Evolutionary conservation across 2,329 filamentous ascomycete species (phyloP).

Genomic region (Stachybotrys chlorohalonatus): DNA sequence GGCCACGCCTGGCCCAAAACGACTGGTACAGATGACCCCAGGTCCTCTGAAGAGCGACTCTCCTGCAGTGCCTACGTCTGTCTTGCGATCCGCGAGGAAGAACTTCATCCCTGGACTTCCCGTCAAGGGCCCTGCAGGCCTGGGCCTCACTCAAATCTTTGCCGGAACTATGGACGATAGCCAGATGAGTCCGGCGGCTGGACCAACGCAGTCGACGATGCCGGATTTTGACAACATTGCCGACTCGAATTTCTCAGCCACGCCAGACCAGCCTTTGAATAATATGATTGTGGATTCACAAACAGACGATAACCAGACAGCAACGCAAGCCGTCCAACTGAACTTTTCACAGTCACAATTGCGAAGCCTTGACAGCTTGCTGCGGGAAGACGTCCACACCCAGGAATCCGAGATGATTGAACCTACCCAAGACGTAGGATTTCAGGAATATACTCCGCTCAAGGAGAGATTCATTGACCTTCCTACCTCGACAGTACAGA

Average conservation of each 20-base stretch:
- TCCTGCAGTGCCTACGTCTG: slow-evolving; percentile 50
- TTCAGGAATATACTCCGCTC: slow-evolving; percentile 64
- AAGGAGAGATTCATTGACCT: slow-evolving; percentile 56
- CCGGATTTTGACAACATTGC: slow-evolving; percentile 49
- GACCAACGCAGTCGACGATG: slow-evolving; percentile 37
- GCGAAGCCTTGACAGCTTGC: slow-evolving; percentile 47
- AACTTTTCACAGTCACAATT: slow-evolving; percentile 53
- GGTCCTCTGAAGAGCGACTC: slow-evolving; percentile 33
- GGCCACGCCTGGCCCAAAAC: slow-evolving; percentile 42
- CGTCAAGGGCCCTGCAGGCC: slow-evolving; percentile 48
- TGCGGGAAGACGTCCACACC: slow-evolving; percentile 38
- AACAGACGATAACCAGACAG: slow-evolving; percentile 21
- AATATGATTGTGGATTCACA: slow-evolving; percentile 39
- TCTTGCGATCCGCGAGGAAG: slow-evolving; percentile 60
- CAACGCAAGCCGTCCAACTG: slow-evolving; percentile 39
- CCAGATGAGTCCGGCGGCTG: slow-evolving; percentile 25
- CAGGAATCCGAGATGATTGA: slow-evolving; percentile 64
- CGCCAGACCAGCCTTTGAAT: slow-evolving; percentile 46
- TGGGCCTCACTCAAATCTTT: slow-evolving; percentile 85
- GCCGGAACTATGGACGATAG: slow-evolving; percentile 75
- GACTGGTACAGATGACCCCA: slow-evolving; percentile 29
- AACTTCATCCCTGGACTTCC: slow-evolving; percentile 61
- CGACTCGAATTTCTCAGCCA: slow-evolving; percentile 53
- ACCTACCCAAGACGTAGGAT: slow-evolving; percentile 73
- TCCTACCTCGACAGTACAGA: slow-evolving; percentile 62